These are phyloP conservation scores for Actinomucor elegans DNA, from an alignment of 371 early-diverging fungal genomes.

Conservation along the genomic window DNA sequence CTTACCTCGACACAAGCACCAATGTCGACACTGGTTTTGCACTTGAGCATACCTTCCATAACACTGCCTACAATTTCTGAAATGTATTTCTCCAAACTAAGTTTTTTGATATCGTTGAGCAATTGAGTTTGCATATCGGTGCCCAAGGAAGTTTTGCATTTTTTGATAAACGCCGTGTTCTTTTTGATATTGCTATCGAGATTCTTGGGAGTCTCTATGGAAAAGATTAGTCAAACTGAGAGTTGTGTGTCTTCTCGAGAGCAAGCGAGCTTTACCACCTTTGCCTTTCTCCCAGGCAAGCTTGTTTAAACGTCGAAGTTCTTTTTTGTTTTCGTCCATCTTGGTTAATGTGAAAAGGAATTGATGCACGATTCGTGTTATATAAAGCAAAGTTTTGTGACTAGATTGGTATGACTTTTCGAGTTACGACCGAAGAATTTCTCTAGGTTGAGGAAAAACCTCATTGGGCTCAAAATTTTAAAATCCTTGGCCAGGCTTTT, in stretches of 20 bases:
- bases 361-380: no score
- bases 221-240: no score
- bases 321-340: conserved; percentile 26
- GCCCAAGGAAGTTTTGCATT: conserved; percentile 82
- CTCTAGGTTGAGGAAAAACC: no score
- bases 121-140: conserved; percentile 72
- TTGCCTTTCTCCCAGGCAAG: conserved; percentile 42
- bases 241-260: not conserved
- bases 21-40: conserved; percentile 74
- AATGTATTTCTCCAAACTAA: conserved; percentile 95
- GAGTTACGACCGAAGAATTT: no score
- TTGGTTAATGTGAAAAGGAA: not conserved
- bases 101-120: conserved; percentile 78
- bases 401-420: no score
- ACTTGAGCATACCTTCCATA: conserved; percentile 73
- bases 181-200: conserved; percentile 97
- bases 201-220: conserved; percentile 37
- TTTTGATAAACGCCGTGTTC: conserved; percentile 93
- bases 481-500: no score
- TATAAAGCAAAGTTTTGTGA: no score
- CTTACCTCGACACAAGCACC: conserved; percentile 79
- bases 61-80: conserved; percentile 88
- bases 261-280: conserved; percentile 18
- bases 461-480: no score
- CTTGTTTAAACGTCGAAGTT: conserved; percentile 27